phyloP scores from a whole-genome alignment of 2,329 filamentous ascomycete species.

The Cladosporium velox region DNA sequence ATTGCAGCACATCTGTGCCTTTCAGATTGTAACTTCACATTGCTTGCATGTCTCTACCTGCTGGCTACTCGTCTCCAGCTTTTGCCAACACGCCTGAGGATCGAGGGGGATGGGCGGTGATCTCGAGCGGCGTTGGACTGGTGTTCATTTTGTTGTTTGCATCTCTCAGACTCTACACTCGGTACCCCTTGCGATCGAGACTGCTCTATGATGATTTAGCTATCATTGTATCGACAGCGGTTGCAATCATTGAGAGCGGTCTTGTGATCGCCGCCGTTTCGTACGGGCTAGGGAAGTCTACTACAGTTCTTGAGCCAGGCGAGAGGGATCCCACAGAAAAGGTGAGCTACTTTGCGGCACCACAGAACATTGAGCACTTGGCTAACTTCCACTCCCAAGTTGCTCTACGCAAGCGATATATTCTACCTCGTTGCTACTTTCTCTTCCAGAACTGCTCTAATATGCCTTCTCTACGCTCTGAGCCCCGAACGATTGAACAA shows the following conservation, averaged over 20 bases:
- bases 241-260: constrained; percentile 1
- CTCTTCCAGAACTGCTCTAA: constrained; percentile 4
- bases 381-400: not conserved
- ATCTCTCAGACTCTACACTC: constrained; percentile 8
- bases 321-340: not conserved
- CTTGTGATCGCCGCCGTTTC: constrained; percentile 12
- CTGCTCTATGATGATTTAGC: not conserved
- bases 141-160: constrained; percentile 15
- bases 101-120: constrained; percentile 3
- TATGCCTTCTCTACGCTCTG: constrained; percentile 1
- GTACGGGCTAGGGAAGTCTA: constrained; percentile 12
- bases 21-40: not conserved
- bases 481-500: constrained; percentile 3
- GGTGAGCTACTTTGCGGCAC: not conserved
- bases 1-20: not conserved
- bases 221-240: constrained; percentile 3
- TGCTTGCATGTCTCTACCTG: constrained; percentile 10
- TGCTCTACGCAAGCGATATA: constrained; percentile 16
- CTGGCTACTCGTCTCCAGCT: constrained; percentile 10
- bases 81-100: constrained; percentile 9
- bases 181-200: constrained; percentile 10
- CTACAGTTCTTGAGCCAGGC: not conserved
- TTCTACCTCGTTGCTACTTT: constrained; percentile 5
- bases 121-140: constrained; percentile 10
- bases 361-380: not conserved